These are phyloP conservation scores for Daldinia bambusicola DNA, from an alignment of 495 filamentous ascomycete species.

Conservation along the genomic window DNA sequence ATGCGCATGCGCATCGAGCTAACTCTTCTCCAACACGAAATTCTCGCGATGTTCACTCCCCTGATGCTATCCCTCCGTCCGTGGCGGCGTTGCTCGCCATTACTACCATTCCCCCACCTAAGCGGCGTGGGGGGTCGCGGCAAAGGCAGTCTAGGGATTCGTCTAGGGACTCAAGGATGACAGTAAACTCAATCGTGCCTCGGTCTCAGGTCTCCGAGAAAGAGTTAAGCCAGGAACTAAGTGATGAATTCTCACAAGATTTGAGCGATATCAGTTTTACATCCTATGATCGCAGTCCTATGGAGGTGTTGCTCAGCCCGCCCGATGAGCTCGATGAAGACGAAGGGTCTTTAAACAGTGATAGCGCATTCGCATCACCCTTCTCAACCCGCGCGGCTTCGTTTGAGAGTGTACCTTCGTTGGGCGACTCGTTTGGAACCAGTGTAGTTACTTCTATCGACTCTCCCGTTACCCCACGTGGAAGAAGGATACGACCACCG, in stretches of 20 bases:
- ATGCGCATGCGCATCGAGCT: constrained; percentile 34
- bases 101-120: constrained; percentile 67
- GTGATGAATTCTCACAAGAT: constrained; percentile 42
- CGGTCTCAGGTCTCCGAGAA: constrained; percentile 62
- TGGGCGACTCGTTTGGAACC: constrained; percentile 55
- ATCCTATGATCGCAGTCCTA: constrained; percentile 53
- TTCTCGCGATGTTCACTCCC: constrained; percentile 55
- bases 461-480: constrained; percentile 50
- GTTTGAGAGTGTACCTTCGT: constrained; percentile 60
- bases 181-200: constrained; percentile 61
- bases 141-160: constrained; percentile 38
- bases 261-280: constrained; percentile 37
- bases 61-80: constrained; percentile 64
- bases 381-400: constrained; percentile 58
- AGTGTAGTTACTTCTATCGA: constrained; percentile 55
- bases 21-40: constrained; percentile 44
- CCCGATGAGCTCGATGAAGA: constrained; percentile 65
- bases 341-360: constrained; percentile 51
- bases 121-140: constrained; percentile 35
- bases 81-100: constrained; percentile 69
- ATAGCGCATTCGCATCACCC: constrained; percentile 55
- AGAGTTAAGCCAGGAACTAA: constrained; percentile 57
- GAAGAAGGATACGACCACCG: constrained; percentile 52
- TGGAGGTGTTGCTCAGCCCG: constrained; percentile 64
- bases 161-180: constrained; percentile 62